Base-by-base conservation (phyloP, 805 yeast genomes). In the Saccharomycodes ludwigii region DNA sequence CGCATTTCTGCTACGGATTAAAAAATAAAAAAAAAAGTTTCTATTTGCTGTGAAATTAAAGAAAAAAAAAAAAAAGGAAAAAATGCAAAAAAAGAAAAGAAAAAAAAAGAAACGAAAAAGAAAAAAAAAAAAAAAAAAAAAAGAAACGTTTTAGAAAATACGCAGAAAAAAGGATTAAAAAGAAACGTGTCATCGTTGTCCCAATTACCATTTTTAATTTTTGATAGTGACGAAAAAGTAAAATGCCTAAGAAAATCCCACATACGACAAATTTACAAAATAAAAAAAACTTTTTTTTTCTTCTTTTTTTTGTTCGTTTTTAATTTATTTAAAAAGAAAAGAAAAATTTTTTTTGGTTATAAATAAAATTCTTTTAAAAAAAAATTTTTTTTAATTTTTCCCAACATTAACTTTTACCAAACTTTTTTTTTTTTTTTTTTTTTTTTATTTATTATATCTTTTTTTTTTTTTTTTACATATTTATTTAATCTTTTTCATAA, bases 331-430 rank as follows among this genome's bases (percentile, higher is more conserved):
- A 33, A 34, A 27, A 21, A 22, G 33, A n/a, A n/a, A n/a, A 31
- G 36, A 31, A 34, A 40, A 37, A 32, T 32, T 32, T 32, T 39
- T 28, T 15, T 21, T 18, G 18, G 12, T 12, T 36, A 28, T 22
- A 31, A 27, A 32, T 26, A 34, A 31, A 30, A 37, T 34, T 29
- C 10, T 11, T 11, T 7, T 7, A 18, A 18, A 11, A 27, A n/a
- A 12, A 19, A 27, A 19, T 10, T 12, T 4, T 14, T 28, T 21
- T 19, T 14, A 32, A 30, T 34, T 32, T 33, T 31, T 32, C 38
- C 38, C 38, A 26, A 31, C 34, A 19, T 19, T 24, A 7, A 11
- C 17, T 6, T 21, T 27, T n/a, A 27, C 15, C 4, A 15, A n/a
- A 7, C 20, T 26, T 21, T 19, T 20, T 21, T 12, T 28, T 28